A percentile compares a stretch with the other conserved stretches of the same genome.
Evolutionary conservation across 108 stramenopile species (phyloP).

Genomic region (Chaetoceros tenuissimus): DNA sequence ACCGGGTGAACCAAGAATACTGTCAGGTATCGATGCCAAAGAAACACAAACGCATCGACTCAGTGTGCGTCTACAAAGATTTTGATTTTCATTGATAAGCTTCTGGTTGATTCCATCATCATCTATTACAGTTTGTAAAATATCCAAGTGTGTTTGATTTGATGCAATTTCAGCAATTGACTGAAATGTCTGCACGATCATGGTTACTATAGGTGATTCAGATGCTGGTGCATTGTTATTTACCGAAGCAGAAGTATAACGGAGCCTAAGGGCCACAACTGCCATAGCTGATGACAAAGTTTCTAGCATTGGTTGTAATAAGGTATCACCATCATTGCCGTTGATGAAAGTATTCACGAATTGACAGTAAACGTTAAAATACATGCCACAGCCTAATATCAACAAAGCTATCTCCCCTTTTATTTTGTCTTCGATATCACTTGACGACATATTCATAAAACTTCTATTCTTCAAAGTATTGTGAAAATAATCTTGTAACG

Average conservation of each 20-base stretch:
- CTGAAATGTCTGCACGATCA: conserved; percentile 31
- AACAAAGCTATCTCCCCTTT: conserved; percentile 59
- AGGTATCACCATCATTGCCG: conserved; percentile 11
- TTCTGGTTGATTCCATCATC: conserved; percentile 1
- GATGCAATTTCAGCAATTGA: conserved; percentile 9
- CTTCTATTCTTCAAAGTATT: background rate
- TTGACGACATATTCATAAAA: conserved; percentile 7
- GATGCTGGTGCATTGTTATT: conserved; percentile 12
- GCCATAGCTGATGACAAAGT: conserved; percentile 57
- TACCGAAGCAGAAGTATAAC: conserved; percentile 40
- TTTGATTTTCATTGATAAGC: background rate
- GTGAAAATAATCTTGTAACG: background rate
- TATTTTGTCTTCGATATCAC: conserved; percentile 37
- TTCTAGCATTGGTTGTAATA: conserved; percentile 32
- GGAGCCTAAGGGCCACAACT: conserved; percentile 40
- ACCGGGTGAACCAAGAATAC: conserved; percentile 48
- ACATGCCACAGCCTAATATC: conserved; percentile 30
- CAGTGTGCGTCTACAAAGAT: conserved; percentile 4
- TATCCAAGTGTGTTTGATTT: background rate
- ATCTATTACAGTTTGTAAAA: background rate
- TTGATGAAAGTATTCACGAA: conserved; percentile 1
- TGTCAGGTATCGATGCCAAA: conserved; percentile 53
- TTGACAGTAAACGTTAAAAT: conserved; percentile 17
- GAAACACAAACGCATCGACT: conserved; percentile 25
- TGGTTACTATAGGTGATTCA: conserved; percentile 43